Base-by-base conservation (phyloP, 768 basidiomycete species). In the Chiua virens region DNA sequence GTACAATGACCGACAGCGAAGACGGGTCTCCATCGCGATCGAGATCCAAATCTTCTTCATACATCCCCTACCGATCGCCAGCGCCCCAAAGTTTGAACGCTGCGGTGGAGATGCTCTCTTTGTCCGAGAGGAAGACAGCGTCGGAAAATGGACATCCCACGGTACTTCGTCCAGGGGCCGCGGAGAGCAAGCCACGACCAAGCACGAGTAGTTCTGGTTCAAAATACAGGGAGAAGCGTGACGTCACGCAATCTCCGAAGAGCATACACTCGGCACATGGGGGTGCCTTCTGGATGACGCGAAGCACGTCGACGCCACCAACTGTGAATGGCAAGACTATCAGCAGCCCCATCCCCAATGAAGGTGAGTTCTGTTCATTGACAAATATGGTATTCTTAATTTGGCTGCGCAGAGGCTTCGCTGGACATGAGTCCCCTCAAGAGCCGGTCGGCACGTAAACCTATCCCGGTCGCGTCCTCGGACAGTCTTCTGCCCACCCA, bases 351-450 rank as follows among this genome's bases (percentile, higher is more conserved):
- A 80, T 89, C 20, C 74, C 82, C 20, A 87, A 92, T 62, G 78
- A 81, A 64, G 82, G 89, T 88, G 53, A 51, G 78, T 45, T 42
- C 20, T 20, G 34, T 45, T 50, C 37, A 8, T 45, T 27, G 44
- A 42, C 27, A n/a, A 41, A 13, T 42, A 17, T 30, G 10, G 17
- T 21, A 30, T 37, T 20, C 30, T 34, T 56, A 37, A 56, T 32
- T 47, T 32, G 34, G 45, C 49, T 46, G 18, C 21, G 34, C 51
- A 72, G 90, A 82, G 64, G 87, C 87, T 15, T 87, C 85, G 1
- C 61, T 81, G 60, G 77, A 84, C 50, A 81, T 92, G 80, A 87
- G 82, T 57, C 89, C 90, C 32, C 79, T 90, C 21, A 86, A 85
- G 71, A 79, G 83, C 60, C 76, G 85, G 39, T 74, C 75, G 8